Conservation (phyloP, 225 moss, liverwort and hornwort species). For the Pseudisothecium myosuroides region DNA sequence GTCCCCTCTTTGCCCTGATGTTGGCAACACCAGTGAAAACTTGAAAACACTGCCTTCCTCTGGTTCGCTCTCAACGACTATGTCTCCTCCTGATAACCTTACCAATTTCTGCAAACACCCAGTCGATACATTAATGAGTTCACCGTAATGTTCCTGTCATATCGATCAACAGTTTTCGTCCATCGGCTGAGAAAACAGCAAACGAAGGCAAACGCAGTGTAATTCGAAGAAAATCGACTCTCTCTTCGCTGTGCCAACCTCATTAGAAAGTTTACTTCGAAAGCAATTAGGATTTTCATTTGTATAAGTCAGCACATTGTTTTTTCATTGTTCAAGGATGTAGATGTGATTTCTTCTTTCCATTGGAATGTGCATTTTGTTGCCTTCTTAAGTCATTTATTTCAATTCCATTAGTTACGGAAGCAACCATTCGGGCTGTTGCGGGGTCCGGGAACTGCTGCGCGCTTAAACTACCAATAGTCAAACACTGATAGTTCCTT, state of each 20-base stretch:
- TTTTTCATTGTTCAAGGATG: neutral
- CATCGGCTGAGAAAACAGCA: neutral
- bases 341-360: neutral
- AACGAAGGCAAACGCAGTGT: neutral
- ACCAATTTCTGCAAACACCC: constrained; percentile 62
- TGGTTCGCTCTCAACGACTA: constrained; percentile 64
- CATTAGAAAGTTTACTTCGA: neutral
- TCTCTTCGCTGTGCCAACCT: neutral
- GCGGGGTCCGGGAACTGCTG: neutral
- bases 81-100: constrained; percentile 55
- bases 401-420: neutral
- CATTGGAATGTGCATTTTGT: neutral
- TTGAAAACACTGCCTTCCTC: constrained; percentile 85
- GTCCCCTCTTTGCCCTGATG: constrained; percentile 36
- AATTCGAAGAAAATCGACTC: neutral
- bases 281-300: neutral
- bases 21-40: constrained; percentile 47
- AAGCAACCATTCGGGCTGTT: neutral
- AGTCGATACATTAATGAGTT: neutral
- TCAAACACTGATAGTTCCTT: neutral
- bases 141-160: neutral
- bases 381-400: neutral
- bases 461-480: neutral
- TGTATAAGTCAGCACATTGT: neutral
- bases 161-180: neutral